Evolutionary conservation across 2,329 filamentous ascomycete genomes (phyloP), one percentile per base, ranked within the genome.

Genomic region (Penicillium sp.): DNA sequence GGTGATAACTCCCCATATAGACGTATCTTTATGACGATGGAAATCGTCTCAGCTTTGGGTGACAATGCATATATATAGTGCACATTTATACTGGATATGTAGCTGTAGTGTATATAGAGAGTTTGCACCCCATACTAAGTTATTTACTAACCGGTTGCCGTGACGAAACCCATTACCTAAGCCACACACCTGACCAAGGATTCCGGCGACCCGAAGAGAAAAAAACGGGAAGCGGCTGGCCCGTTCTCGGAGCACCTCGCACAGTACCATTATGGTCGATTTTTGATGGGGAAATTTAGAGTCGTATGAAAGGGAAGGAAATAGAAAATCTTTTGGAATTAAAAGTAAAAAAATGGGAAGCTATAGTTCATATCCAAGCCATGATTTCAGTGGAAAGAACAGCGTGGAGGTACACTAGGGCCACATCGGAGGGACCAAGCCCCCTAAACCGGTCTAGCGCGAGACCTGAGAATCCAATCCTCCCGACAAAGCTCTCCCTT

Each of bases 401-500:
- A 55, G 51, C 53, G 65, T 67, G 61, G 61, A 63, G 63, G 57
- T 62, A 59, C 65, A 70, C 67, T 70, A 73, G 70, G 70, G 71
- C 70, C 67, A 67, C 70, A 67, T 72, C 71, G 72, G 71, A 74
- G 69, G 67, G 65, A 63, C 69, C 69, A 66, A 70, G 31, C 46
- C 41, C 52, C 72, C 69, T 71, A 68, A 74, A 68, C 63, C 63
- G 69, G 72, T 66, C 70, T 75, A 74, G 72, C 69, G 69, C 60
- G 60, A 69, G 67, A 68, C 66, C 67, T 71, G 69, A 72, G 70
- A 73, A 73, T 69, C 71, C 69, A 64, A 62, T 68, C 69, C 67
- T 67, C 67, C 69, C 69, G 67, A 72, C 67, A 73, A 75, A 75
- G 70, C 73, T 74, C 69, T 73, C 70, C 46, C 68, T 68, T 69